phyloP scores from a whole-genome alignment of 805 yeast genomes.

The Lipomyces mesembrius region DNA sequence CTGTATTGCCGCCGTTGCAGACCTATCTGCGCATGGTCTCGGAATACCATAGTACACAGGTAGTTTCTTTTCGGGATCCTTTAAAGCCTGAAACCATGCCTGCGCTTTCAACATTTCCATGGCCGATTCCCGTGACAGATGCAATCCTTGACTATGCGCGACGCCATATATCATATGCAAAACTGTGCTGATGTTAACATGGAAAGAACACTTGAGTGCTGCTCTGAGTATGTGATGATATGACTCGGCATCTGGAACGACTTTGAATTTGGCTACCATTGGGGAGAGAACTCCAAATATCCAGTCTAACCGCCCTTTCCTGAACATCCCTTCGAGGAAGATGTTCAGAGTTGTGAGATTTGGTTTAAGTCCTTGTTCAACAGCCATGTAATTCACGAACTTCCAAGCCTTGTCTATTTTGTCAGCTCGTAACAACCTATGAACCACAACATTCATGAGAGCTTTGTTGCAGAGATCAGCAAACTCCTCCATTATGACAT shows the following conservation, averaged over 20 bases:
- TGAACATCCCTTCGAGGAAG: conserved; percentile 8
- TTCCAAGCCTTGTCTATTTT: conserved; percentile 18
- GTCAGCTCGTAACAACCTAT: conserved; percentile 1
- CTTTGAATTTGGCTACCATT: conserved; percentile 2
- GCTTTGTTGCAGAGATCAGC: conserved; percentile 5
- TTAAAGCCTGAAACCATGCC: conserved; percentile 18
- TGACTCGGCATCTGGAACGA: conserved; percentile 18
- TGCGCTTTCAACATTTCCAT: conserved; percentile 7
- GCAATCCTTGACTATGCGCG: neutral
- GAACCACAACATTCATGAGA: conserved; percentile 15
- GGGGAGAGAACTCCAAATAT: conserved; percentile 16
- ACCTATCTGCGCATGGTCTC: neutral
- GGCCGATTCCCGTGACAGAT: conserved; percentile 8
- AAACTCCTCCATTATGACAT: conserved; percentile 5
- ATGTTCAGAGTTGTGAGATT: conserved; percentile 21
- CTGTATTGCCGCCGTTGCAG: neutral
- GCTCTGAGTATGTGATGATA: conserved; percentile 20
- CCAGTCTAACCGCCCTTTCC: conserved; percentile 22
- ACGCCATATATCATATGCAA: conserved; percentile 23
- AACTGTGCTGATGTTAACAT: conserved; percentile 24
- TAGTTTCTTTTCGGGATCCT: neutral
- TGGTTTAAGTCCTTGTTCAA: neutral
- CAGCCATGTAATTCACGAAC: conserved; percentile 15
- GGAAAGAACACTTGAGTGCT: conserved; percentile 12
- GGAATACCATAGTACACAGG: conserved; percentile 4